Base-by-base conservation (phyloP, 2,329 filamentous ascomycete genomes). In the Parascedosporium putredinis region DNA sequence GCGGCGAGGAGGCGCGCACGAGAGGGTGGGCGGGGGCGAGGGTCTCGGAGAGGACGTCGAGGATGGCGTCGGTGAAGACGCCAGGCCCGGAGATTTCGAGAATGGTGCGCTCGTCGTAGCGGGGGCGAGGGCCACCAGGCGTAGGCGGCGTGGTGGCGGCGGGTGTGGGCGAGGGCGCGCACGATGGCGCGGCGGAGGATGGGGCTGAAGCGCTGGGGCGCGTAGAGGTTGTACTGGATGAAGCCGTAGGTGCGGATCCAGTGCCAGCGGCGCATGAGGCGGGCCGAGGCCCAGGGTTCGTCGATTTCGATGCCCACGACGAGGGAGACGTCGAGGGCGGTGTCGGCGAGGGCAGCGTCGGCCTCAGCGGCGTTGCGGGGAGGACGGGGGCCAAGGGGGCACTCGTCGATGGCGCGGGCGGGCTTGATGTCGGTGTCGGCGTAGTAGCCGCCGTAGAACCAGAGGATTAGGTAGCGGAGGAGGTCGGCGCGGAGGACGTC, bases 401-500 rank as follows among this genome's bases (percentile, higher is more conserved):
- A 45, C 20, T 22, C 16, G 42, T 45, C 42, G 23, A 45, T 45
- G 42, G 23, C 2, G 23, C 42, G 23, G 6, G 25, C 42, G 42
- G 42, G 42, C n/a, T 29, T 25, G 5, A 45, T 18, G 42, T 45
- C 42, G 12, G 25, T 25, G 42, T 45, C 42, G 42, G 42, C 42
- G 42, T 45, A 45, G 23, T 45, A 45, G 14, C 42, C 42, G 10
- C 42, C 42, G 42, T 45, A 45, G 23, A 16, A 45, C 42, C 42
- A 45, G 23, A 29, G 23, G 6, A 45, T 27, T 14, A 45, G 42
- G 24, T 45, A 45, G 23, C 42, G 42, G 23, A 45, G 25, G 20
- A 45, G 42, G 20, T 45, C 42, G 23, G 42, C 42, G 14, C 42
- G 42, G 23, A 45, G 23, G 42, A 45, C 42, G 53, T 29, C 23